These are phyloP conservation scores for Penicillium nordicum DNA, from an alignment of 2,329 filamentous ascomycete species.

Conservation along the genomic window DNA sequence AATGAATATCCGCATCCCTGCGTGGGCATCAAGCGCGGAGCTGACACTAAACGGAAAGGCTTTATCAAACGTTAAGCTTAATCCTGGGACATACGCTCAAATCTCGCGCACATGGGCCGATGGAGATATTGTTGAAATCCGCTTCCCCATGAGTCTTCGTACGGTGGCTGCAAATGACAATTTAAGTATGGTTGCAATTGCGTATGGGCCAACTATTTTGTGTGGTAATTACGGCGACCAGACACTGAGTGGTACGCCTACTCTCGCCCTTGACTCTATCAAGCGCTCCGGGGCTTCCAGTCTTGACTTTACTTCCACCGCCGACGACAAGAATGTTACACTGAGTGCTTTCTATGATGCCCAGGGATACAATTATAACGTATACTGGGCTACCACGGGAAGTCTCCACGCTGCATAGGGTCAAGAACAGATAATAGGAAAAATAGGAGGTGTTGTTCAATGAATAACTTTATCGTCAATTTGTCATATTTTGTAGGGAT, in stretches of 20 bases:
- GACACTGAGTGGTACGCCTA: background rate
- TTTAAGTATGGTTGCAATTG: background rate
- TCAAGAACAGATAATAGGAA: too few relatives aligned
- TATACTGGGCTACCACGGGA: background rate
- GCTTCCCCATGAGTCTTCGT: background rate
- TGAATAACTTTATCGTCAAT: background rate
- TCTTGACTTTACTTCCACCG: background rate
- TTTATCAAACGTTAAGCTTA: background rate
- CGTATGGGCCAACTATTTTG: background rate
- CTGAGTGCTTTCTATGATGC: background rate
- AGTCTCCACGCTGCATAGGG: background rate
- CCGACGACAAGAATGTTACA: background rate
- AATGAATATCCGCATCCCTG: background rate
- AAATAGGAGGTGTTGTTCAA: background rate
- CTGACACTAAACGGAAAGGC: background rate
- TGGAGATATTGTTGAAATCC: background rate
- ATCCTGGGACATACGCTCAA: background rate
- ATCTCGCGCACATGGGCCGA: background rate
- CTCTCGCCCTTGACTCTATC: background rate
- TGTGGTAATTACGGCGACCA: background rate
- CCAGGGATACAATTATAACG: background rate
- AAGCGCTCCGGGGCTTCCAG: background rate
- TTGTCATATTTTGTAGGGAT: too few relatives aligned
- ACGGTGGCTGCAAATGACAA: background rate
- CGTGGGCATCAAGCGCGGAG: background rate